Base-by-base conservation (phyloP, 192 early-diverging fungal genomes). In the Gigaspora rosea region DNA sequence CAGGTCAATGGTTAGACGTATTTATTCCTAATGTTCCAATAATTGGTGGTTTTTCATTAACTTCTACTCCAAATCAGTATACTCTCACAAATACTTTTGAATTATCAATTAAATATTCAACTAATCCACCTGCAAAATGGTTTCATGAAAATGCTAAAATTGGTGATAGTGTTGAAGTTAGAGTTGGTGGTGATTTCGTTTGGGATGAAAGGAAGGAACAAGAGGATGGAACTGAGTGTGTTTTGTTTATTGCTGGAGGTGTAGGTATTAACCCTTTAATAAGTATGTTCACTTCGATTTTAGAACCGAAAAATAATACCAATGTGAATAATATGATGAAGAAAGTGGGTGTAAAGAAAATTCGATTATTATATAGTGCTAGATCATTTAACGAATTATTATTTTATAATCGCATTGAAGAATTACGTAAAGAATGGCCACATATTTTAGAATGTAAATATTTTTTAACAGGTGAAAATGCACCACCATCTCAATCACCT, bases 1-100 rank as follows among this genome's bases (percentile, higher is more conserved):
- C 78, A n/a, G 78, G 78, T 18, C 78, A 79, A 75, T 79, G 78
- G 78, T 57, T 79, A 32, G 78, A 79, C 47, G 73, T 79, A 15
- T 67, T 67, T 54, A 76, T 77, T 52, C 61, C 59, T 50, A 51
- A 76, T 13, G 35, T 79, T 11, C 15, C 69, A 73, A 72, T 64
- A 36, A 35, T 67, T 8, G 78, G 78, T 22, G 78, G 78, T 8
- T 79, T 79, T 50, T 77, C 78, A 12, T 27, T 79, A n/a, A 79
- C 78, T 13, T 77, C 74, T 47, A 64, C 73, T 16, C 78, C 78
- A 27, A 48, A 32, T 22, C 20, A 65, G 3, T 67, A 47, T 11
- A 15, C 12, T 9, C 12, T 35, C 5, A 72, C 72, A 16, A 46
- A 59, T 22, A 62, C 58, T 5, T 74, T 78, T 36, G 71, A 78